Percentiles rank a stretch among this genome's conserved stretches.
Evolutionary conservation across 495 filamentous ascomycete genomes (phyloP).

Genomic region (Neurospora tetraspora): DNA sequence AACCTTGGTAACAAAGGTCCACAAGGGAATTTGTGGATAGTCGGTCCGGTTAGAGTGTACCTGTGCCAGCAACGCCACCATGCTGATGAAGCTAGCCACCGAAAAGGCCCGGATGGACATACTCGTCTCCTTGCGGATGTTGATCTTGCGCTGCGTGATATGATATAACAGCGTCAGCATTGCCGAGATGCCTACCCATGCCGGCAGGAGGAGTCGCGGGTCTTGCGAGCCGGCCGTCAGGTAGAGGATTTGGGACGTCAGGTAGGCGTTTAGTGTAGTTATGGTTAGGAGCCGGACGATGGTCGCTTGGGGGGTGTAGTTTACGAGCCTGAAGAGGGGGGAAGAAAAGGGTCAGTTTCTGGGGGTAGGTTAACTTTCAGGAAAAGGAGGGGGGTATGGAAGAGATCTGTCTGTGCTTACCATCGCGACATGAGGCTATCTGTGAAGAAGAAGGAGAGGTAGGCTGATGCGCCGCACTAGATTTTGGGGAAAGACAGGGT

Average conservation of each 20-base stretch:
- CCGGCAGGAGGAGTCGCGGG: conserved; percentile 67
- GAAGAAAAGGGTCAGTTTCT: not conserved
- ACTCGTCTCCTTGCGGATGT: conserved; percentile 69
- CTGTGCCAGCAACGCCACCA: conserved; percentile 59
- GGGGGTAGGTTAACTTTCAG: not conserved
- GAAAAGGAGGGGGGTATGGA: conserved; percentile 8
- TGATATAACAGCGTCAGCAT: conserved; percentile 75
- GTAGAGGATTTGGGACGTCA: conserved; percentile 71
- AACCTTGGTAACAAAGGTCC: conserved; percentile 40
- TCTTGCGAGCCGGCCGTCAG: conserved; percentile 65
- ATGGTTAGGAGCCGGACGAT: conserved; percentile 75
- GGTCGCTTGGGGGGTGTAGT: conserved; percentile 78
- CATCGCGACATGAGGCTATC: conserved; percentile 90
- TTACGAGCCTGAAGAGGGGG: conserved; percentile 52
- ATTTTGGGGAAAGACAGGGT: not conserved
- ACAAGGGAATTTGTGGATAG: conserved; percentile 52
- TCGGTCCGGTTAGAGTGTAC: conserved; percentile 57
- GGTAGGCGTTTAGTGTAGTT: conserved; percentile 67
- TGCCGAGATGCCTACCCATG: conserved; percentile 78
- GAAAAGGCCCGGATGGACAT: conserved; percentile 70
- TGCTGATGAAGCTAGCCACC: conserved; percentile 63
- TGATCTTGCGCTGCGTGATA: conserved; percentile 69
- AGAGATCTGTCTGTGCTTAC: conserved; percentile 25
- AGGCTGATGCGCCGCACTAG: conserved; percentile 72
- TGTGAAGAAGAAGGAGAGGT: conserved; percentile 82